phyloP scores from a whole-genome alignment of 2,329 filamentous ascomycete genomes.

The Celoporthe dispersa region DNA sequence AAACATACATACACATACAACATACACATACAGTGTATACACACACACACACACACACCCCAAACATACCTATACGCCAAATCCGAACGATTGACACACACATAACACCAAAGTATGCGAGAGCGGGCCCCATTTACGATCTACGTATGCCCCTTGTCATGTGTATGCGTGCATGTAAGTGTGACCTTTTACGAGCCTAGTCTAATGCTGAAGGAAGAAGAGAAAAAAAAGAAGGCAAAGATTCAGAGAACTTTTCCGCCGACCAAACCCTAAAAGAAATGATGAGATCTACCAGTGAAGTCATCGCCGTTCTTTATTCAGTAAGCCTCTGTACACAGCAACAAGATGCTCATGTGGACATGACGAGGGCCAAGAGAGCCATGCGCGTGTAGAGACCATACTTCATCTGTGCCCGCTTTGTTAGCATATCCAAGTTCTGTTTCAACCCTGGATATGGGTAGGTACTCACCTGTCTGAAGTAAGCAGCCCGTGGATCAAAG shows the following conservation, averaged over 20 bases:
- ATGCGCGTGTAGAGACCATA: conserved; percentile 98
- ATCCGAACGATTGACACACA: conserved; percentile 36
- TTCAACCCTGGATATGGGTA: conserved; percentile 33
- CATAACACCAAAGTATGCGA: conserved; percentile 31
- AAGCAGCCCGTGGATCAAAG: conserved; percentile 94
- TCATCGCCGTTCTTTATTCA: neutral
- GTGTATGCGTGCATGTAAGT: conserved; percentile 28
- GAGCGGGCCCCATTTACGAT: conserved; percentile 28
- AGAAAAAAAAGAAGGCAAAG: too few species aligned
- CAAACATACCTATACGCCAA: conserved; percentile 1
- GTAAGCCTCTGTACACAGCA: conserved; percentile 25
- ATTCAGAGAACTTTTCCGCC: conserved; percentile 18
- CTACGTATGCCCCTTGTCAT: conserved; percentile 22
- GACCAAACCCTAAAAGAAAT: neutral
- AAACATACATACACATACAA: neutral
- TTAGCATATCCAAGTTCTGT: conserved; percentile 45
- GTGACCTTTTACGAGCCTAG: conserved; percentile 33
- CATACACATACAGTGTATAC: conserved; percentile 22
- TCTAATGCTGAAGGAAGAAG: conserved; percentile 12
- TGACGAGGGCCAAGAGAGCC: conserved; percentile 92
- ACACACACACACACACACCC: conserved; percentile 23
- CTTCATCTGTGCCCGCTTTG: conserved; percentile 70
- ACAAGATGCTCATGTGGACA: conserved; percentile 54
- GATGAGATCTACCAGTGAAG: conserved; percentile 1
- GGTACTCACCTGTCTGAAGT: conserved; percentile 95